Percentiles rank a stretch among this genome's conserved stretches.
phyloP scores from a whole-genome alignment of 2,329 filamentous ascomycete genomes.

The Biscogniauxia sp. region DNA sequence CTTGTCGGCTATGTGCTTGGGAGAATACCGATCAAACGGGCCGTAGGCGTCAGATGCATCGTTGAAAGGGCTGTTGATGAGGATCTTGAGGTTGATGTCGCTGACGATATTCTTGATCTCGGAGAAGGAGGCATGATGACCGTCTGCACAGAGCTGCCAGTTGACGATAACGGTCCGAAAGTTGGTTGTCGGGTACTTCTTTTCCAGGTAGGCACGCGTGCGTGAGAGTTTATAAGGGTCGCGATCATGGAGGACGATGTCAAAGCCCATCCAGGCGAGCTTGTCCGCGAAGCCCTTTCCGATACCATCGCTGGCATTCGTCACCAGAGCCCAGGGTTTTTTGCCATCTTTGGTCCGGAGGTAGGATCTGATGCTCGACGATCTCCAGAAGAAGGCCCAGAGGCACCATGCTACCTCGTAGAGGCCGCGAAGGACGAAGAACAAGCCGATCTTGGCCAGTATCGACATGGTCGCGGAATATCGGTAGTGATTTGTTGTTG shows the following conservation, averaged over 20 bases:
- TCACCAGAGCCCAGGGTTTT: constrained; percentile 47
- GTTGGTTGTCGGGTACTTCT: constrained; percentile 37
- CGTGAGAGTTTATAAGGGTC: constrained; percentile 45
- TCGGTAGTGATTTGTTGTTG: background rate
- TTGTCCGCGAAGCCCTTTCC: constrained; percentile 49
- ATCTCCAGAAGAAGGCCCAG: background rate
- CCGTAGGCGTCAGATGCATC: constrained; percentile 31
- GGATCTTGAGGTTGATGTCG: constrained; percentile 46
- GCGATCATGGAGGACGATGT: constrained; percentile 57
- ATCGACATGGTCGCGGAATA: background rate
- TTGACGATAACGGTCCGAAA: constrained; percentile 27
- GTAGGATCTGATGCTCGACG: constrained; percentile 24
- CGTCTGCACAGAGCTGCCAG: background rate
- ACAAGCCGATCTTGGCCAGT: background rate
- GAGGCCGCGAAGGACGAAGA: background rate
- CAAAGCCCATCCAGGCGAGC: constrained; percentile 52
- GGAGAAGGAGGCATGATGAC: background rate
- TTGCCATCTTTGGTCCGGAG: constrained; percentile 17
- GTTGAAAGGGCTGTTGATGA: constrained; percentile 58
- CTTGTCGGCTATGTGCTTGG: constrained; percentile 38
- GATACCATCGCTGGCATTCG: constrained; percentile 55
- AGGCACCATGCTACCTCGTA: background rate
- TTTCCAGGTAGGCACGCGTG: constrained; percentile 39
- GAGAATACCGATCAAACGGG: constrained; percentile 35
- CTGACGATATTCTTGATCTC: constrained; percentile 14